These are phyloP conservation scores for Yamadazyma triangularis DNA, from an alignment of 1,139 yeast species.

Conservation along the genomic window DNA sequence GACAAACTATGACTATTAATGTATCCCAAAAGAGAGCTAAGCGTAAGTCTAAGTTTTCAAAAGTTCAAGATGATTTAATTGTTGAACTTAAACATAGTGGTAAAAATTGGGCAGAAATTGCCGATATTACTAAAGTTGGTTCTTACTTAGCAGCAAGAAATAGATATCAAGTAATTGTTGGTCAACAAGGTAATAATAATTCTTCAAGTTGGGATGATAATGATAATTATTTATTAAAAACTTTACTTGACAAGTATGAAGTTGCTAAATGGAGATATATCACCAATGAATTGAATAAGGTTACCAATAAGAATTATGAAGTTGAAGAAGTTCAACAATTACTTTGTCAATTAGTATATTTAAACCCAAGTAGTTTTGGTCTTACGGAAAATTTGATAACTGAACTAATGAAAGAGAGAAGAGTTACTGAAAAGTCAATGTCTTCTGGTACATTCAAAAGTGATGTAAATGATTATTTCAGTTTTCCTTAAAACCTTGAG, in stretches of 20 bases:
- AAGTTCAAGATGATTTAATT: slow-evolving; percentile 65
- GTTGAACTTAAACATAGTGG: slow-evolving; percentile 60
- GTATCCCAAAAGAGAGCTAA: slow-evolving; percentile 46
- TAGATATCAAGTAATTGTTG: slow-evolving; percentile 75
- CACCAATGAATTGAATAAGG: slow-evolving; percentile 56
- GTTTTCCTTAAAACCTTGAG: too few species aligned
- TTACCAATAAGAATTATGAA: slow-evolving; percentile 52
- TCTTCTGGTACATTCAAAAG: slow-evolving; percentile 8
- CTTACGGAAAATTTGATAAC: slow-evolving; percentile 42
- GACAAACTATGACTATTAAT: slow-evolving; percentile 24
- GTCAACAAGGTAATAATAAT: slow-evolving; percentile 76
- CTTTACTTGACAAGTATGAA: slow-evolving; percentile 63
- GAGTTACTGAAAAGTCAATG: slow-evolving; percentile 31
- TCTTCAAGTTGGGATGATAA: slow-evolving; percentile 59
- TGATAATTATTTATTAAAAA: slow-evolving; percentile 51
- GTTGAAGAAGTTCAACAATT: slow-evolving; percentile 55
- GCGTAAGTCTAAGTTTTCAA: slow-evolving; percentile 62
- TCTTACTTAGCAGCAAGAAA: slow-evolving; percentile 72
- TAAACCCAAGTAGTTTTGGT: slow-evolving; percentile 56
- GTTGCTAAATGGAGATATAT: slow-evolving; percentile 66
- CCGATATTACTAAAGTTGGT: slow-evolving; percentile 61
- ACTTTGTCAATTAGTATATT: slow-evolving; percentile 49
- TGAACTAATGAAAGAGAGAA: slow-evolving; percentile 36
- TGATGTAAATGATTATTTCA: not conserved
- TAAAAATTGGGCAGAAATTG: slow-evolving; percentile 71